Evolutionary conservation across 805 yeast species (phyloP), one percentile per base, ranked within the genome.

Genomic region (Barnettozyma vustinii): DNA sequence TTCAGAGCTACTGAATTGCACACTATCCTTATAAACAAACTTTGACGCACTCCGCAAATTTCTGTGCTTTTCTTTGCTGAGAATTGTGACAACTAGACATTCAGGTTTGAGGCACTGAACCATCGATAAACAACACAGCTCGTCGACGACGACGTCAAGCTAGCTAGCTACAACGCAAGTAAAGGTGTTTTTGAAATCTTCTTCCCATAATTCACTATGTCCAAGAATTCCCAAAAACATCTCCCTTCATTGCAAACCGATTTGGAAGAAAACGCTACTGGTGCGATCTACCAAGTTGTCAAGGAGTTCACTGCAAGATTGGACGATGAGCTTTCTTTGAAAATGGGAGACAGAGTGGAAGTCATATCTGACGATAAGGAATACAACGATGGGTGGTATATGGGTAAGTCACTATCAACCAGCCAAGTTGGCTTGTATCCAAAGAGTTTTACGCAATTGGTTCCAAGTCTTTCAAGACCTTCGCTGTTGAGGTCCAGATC

Each of bases 311-410:
- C 75, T 42, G 89, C 95, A 42, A 77, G 98, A 45, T 72, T 91
- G 53, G 96, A 88, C 23, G 99, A 94, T 67, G 99, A 94, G 67
- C 72, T 94, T 37, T 80, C 83, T 42, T 74, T 94, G 56, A 76
- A 73, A 43, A 78, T 84, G 10, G 98, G 97, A 25, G 97, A 94
- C 63, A 82, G 80, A 52, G 75, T 94, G 49, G 95, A 89, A 64
- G 88, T 94, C 8, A 79, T 94, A 20, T 88, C 96, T 40, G 97
- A 90, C 66, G 99, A 94, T 67, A 79, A 84, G 53, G 97, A 88
- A 61, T 94, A 86, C 66, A 86, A 87, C 58, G 98, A 94, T 66
- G 97, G 98, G 16, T 94, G 99, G 99, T 94, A 84, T 62, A 85
- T 87, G 76, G 96, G 97, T 4, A 82, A 80, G 51, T 91, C 91